These are phyloP conservation scores for Chlorella sp. DNA, from an alignment of 139 green algal species.

Conservation along the genomic window DNA sequence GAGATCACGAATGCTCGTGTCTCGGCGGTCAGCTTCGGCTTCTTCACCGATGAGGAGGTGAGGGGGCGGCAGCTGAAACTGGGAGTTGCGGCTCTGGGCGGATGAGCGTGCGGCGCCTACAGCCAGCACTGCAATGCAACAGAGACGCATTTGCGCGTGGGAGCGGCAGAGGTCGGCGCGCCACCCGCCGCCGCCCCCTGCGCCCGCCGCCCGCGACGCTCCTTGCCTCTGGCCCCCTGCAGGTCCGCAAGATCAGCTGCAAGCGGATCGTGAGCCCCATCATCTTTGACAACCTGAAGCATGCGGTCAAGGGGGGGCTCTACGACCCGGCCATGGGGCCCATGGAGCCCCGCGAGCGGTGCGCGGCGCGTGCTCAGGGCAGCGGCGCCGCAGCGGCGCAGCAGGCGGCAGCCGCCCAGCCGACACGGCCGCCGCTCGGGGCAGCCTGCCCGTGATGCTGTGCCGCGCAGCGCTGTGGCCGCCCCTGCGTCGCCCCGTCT, in stretches of 20 bases:
- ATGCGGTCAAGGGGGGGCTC: slow-evolving; percentile 79
- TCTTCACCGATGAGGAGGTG: slow-evolving; percentile 93
- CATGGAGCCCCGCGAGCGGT: slow-evolving; percentile 68
- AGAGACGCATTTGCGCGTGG: no score
- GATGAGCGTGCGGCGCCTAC: no score
- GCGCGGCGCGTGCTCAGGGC: not conserved
- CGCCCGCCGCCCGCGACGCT: not conserved
- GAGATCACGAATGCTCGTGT: slow-evolving; percentile 84
- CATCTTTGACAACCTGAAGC: slow-evolving; percentile 83
- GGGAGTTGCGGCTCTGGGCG: no score
- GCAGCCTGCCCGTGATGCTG: no score
- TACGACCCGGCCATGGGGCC: slow-evolving; percentile 93
- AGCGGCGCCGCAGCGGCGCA: no score
- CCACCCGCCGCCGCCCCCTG: not conserved
- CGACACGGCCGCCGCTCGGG: no score
- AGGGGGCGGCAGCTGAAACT: no score
- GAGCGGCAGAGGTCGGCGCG: not conserved
- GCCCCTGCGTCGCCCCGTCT: not conserved
- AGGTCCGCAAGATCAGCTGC: slow-evolving; percentile 76
- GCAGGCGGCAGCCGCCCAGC: no score
- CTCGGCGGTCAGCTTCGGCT: slow-evolving; percentile 76
- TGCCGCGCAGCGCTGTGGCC: not conserved
- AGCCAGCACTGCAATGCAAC: no score
- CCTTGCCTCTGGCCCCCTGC: not conserved
- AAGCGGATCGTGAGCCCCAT: slow-evolving; percentile 82